Percentiles rank a stretch among this genome's conserved stretches.
phyloP scores from a whole-genome alignment of 495 filamentous ascomycete species.

The Filosporella fistucella region DNA sequence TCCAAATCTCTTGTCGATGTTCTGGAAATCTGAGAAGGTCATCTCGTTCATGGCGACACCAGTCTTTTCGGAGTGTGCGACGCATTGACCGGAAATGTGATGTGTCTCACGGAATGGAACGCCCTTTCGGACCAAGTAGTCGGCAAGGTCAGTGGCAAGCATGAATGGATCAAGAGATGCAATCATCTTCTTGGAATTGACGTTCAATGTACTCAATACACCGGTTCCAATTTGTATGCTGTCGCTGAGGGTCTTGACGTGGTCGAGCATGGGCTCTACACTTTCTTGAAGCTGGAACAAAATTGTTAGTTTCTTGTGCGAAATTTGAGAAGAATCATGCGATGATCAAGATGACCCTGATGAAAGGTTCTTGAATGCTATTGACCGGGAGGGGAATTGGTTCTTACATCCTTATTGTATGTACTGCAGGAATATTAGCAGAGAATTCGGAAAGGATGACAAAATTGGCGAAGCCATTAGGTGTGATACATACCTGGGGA shows the following conservation, averaged over 20 bases:
- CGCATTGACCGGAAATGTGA: conserved; percentile 29
- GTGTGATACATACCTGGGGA: no score
- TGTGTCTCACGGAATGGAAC: conserved; percentile 18
- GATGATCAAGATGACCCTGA: no score
- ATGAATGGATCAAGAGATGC: conserved; percentile 43
- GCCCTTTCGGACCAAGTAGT: conserved; percentile 20
- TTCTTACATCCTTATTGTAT: conserved; percentile 55
- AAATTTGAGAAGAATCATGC: no score
- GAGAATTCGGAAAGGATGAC: no score
- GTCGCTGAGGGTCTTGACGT: conserved; percentile 80
- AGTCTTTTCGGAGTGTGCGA: conserved; percentile 56
- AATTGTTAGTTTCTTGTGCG: no score
- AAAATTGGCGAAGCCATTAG: no score
- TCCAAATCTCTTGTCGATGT: conserved; percentile 71
- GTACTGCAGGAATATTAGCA: no score
- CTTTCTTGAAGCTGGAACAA: conserved; percentile 83
- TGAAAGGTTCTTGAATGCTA: no score
- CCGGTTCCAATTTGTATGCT: conserved; percentile 73
- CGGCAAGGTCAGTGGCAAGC: conserved; percentile 61
- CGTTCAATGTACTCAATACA: conserved; percentile 38
- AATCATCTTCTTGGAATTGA: conserved; percentile 62
- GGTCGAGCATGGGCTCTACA: conserved; percentile 82
- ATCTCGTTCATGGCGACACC: conserved; percentile 59
- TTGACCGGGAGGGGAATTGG: no score
- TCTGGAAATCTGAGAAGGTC: conserved; percentile 49